phyloP scores from a whole-genome alignment of 345 rosid species.

The Eucalyptus cloeziana region DNA sequence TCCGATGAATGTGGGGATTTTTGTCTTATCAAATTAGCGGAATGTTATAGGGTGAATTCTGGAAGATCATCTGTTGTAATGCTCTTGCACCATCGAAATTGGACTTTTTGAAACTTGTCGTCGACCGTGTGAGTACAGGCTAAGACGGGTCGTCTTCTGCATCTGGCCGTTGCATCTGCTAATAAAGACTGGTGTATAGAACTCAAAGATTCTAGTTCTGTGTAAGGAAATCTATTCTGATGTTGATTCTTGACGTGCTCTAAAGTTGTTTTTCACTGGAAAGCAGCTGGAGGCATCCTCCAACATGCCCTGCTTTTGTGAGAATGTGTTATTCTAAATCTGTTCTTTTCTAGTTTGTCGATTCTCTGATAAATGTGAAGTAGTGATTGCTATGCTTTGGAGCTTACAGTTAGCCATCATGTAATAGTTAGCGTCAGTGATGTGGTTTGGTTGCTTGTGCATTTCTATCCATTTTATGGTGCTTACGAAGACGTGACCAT shows the following conservation, averaged over 20 bases:
- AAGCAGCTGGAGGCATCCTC: background rate
- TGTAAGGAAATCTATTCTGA: background rate
- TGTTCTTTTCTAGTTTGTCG: background rate
- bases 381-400: background rate
- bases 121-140: background rate
- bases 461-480: background rate
- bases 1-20: background rate
- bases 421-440: background rate
- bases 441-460: background rate
- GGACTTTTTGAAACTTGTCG: background rate
- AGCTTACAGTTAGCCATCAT: background rate
- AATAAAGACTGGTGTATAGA: background rate
- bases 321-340: background rate
- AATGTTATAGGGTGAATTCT: background rate
- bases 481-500: background rate
- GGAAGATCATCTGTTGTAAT: background rate
- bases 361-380: background rate
- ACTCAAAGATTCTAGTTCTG: background rate
- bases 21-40: too few relatives aligned
- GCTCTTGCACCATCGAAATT: background rate
- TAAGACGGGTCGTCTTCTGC: background rate
- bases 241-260: background rate
- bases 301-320: background rate
- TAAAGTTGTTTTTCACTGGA: background rate
- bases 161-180: background rate